Conservation (phyloP, 306 rosid genomes). For the Gastrolobium villosum region DNA sequence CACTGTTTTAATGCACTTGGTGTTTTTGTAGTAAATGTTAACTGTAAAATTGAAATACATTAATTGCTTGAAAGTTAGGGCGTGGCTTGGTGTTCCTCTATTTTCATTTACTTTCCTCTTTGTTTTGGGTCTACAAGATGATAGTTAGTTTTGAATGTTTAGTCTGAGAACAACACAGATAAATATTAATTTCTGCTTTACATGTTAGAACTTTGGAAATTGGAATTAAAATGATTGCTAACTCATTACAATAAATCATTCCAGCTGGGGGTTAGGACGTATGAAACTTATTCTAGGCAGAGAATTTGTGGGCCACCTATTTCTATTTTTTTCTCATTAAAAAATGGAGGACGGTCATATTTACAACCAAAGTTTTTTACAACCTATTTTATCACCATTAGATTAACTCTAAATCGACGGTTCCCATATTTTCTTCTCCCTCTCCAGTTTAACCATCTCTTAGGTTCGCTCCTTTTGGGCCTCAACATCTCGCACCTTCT, state of each 20-base stretch:
- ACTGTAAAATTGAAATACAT: background rate
- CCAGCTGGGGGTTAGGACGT: slow-evolving; percentile 2
- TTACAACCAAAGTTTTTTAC: too few relatives aligned
- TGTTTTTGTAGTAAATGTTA: background rate
- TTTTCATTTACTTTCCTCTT: slow-evolving; percentile 17
- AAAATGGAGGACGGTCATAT: background rate
- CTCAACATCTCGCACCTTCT: too few relatives aligned
- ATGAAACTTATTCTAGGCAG: slow-evolving; percentile 5
- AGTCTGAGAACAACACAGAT: background rate
- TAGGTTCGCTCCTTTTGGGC: too few relatives aligned
- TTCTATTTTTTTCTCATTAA: background rate
- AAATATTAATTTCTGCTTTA: slow-evolving; percentile 13
- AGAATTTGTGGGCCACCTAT: background rate
- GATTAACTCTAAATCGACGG: too few relatives aligned
- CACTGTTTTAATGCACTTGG: background rate
- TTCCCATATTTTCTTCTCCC: too few relatives aligned
- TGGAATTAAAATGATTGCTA: slow-evolving; percentile 1
- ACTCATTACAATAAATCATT: background rate
- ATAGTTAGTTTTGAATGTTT: slow-evolving; percentile 2
- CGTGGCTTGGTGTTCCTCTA: background rate
- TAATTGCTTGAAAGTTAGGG: background rate
- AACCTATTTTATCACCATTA: too few relatives aligned
- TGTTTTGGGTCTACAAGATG: background rate
- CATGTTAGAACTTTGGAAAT: background rate
- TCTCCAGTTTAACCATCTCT: too few relatives aligned